A percentile compares a stretch with the other conserved stretches of the same genome.
phyloP scores from a whole-genome alignment of 495 filamentous ascomycete species.

The Neurospora sp. region DNA sequence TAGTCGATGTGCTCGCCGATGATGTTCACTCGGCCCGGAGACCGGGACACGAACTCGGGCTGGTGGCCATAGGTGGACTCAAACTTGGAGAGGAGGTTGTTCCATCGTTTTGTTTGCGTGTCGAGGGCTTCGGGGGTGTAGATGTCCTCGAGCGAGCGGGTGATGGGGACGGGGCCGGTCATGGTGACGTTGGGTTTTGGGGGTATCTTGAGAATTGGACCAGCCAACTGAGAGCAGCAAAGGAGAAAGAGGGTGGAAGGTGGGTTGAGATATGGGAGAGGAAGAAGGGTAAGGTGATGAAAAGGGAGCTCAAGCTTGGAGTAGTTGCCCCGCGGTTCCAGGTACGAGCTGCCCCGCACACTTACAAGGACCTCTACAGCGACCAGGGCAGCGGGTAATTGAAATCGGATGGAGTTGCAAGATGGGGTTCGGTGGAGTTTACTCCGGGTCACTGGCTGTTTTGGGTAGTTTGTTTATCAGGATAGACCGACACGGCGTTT shows the following conservation, averaged over 20 bases:
- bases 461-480: not conserved
- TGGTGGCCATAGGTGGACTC: conserved; percentile 55
- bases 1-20: conserved; percentile 99
- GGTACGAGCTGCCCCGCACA: not conserved
- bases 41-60: conserved; percentile 77
- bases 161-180: conserved; percentile 49
- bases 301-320: not conserved
- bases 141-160: conserved; percentile 51
- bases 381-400: not conserved
- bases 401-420: not conserved
- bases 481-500: not conserved
- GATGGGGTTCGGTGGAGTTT: not conserved
- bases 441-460: not conserved
- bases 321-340: not conserved
- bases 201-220: not conserved
- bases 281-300: not conserved
- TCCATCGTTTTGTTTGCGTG: conserved; percentile 57
- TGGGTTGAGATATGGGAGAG: not conserved
- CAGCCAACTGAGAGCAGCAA: not conserved
- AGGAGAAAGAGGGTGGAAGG: not conserved
- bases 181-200: conserved; percentile 23
- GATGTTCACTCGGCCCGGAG: conserved; percentile 92
- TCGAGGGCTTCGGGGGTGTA: conserved; percentile 54
- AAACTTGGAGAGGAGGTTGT: conserved; percentile 60
- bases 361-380: not conserved